Evolutionary conservation across 371 early-diverging fungal genomes (phyloP), one percentile per base, ranked within the genome.

Genomic region (Rhizopus delemar): DNA sequence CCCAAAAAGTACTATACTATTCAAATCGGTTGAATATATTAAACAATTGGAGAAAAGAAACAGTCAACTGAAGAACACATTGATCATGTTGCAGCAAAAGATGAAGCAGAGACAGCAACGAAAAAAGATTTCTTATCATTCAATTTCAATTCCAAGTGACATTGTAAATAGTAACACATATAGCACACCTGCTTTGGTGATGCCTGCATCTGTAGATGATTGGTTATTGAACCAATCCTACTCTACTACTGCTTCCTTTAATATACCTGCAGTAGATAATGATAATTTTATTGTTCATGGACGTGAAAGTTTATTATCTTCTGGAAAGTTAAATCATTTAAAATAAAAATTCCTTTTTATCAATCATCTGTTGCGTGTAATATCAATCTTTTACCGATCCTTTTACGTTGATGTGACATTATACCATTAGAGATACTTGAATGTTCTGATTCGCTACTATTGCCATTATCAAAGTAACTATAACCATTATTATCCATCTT

Each of bases 401-500:
- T 66, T 41, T 75, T 78, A 31, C 66, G 59, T 15, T n/a, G 41
- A 36, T 55, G 46, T 4, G 60, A 2, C 2, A 15, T 57, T 15
- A 12, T 33, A 11, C 59, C 38, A 32, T 39, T 39, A n/a, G 31
- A 35, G 16, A 49, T 11, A 15, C 64, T 53, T 5, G 64, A 54
- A 1, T 52, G 15, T 31, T 60, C 46, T 22, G 56, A 51, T 8
- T 46, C 52, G 34, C 52, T 56, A 8, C 53, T 22, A 35, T 67
- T 59, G 16, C 78, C 83, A 48, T 75, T 78, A 62, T 83, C 81
- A 68, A 81, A 83, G 64, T 80, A 81, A 31, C 78, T 73, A 53
- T 83, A 83, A 4, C 83, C 83, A 41, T 73, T 69, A 46, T 56
- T 48, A 29, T 39, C 12, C 13, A 33, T 12, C 28, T 66, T 29